Percentiles rank a stretch among this genome's conserved stretches.
Evolutionary conservation across 108 stramenopile species (phyloP).

Genomic region (Pseudonitzschia pungens): DNA sequence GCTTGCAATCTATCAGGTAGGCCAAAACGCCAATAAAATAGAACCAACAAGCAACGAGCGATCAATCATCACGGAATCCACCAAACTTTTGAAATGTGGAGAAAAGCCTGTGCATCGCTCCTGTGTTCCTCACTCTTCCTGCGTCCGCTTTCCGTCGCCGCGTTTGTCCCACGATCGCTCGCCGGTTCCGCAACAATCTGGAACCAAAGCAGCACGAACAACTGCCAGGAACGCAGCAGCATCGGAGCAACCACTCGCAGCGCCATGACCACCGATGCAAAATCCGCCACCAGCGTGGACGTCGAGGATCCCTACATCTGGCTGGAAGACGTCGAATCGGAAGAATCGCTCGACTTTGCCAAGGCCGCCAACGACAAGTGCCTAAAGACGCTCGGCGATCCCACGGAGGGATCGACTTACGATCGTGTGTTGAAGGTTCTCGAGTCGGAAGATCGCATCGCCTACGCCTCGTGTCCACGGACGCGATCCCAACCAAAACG

Average conservation of each 20-base stretch:
- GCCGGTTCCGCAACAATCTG: not conserved
- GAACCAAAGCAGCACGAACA: not conserved
- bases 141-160: not conserved
- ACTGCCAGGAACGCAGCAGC: not conserved
- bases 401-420: conserved; percentile 51
- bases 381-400: conserved; percentile 70
- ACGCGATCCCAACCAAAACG: conserved; percentile 35
- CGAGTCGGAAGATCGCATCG: conserved; percentile 78
- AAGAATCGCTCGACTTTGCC: conserved; percentile 55
- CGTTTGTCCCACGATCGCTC: not conserved
- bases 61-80: too few relatives aligned
- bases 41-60: too few relatives aligned
- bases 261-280: not conserved
- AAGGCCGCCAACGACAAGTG: conserved; percentile 66
- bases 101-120: not conserved
- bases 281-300: not conserved
- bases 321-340: conserved; percentile 82
- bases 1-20: too few relatives aligned
- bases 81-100: not conserved
- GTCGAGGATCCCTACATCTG: conserved; percentile 71
- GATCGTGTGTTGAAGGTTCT: conserved; percentile 60
- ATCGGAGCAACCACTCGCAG: not conserved
- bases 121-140: conserved; percentile 1
- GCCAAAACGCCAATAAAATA: too few relatives aligned
- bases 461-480: conserved; percentile 64